Percentiles rank a stretch among this genome's conserved stretches.
These are phyloP conservation scores for Pycnococcus provasolii DNA, from an alignment of 139 green algal genomes.

Conservation along the genomic window DNA sequence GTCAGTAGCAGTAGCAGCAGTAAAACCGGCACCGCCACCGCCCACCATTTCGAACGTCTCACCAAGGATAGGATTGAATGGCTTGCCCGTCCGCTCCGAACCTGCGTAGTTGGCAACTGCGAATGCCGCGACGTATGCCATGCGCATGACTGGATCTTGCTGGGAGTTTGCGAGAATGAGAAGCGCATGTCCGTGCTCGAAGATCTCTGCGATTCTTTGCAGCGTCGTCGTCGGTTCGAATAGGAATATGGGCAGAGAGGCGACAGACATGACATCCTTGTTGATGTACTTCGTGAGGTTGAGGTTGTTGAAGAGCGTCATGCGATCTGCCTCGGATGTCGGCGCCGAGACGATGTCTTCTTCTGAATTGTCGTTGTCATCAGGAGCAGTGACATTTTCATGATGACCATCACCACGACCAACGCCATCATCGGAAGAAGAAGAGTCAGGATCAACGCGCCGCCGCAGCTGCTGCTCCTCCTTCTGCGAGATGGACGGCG, in stretches of 20 bases:
- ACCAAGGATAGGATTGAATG: conserved; percentile 97
- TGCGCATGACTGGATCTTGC: conserved; percentile 65
- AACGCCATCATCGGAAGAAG: no score
- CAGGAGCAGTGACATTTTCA: no score
- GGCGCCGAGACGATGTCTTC: no score
- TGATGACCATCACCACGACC: no score
- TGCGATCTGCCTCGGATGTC: no score
- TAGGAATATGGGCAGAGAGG: conserved; percentile 89
- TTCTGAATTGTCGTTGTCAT: no score
- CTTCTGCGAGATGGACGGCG: no score
- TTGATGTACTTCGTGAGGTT: conserved; percentile 35
- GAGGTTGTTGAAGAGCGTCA: no score
- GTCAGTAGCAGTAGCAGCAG: no score
- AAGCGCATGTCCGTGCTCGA: conserved; percentile 90
- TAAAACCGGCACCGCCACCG: no score
- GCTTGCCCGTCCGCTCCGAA: conserved; percentile 89
- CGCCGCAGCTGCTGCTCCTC: no score
- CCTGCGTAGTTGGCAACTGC: conserved; percentile 75
- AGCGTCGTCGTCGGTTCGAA: conserved; percentile 95
- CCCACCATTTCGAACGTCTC: conserved; percentile 85
- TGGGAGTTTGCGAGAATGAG: background rate
- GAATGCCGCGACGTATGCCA: conserved; percentile 62
- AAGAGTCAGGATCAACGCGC: no score
- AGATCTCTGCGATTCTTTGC: conserved; percentile 94
- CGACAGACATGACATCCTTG: conserved; percentile 50